A percentile compares a stretch with the other conserved stretches of the same genome.
Evolutionary conservation across 441 rosid species (phyloP).

Genomic region (Eruca vesicaria): DNA sequence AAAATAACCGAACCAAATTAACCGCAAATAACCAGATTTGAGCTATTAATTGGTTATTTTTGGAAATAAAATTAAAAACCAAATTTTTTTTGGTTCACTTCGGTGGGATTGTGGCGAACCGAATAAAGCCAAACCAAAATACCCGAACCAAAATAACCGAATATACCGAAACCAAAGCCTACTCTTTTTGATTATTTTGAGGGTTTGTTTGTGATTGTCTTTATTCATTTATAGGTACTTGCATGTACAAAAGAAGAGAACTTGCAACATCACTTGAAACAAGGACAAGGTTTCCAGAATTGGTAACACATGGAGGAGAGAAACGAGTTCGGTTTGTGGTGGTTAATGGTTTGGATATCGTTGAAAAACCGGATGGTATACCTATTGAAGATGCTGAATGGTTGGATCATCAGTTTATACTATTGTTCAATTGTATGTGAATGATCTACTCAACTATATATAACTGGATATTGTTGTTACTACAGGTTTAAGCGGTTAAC

Average conservation of each 20-base stretch:
- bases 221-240: slow-evolving; percentile 49
- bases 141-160: too few species aligned
- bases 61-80: too few species aligned
- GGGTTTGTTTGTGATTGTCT: neutral
- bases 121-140: too few species aligned
- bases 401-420: slow-evolving; percentile 38
- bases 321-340: slow-evolving; percentile 95
- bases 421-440: neutral
- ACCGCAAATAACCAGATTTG: too few species aligned
- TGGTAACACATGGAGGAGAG: slow-evolving; percentile 95
- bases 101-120: too few species aligned
- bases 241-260: slow-evolving; percentile 83
- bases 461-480: neutral
- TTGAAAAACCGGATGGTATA: slow-evolving; percentile 71
- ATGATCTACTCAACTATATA: neutral
- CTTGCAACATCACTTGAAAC: slow-evolving; percentile 92
- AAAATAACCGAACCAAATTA: too few species aligned
- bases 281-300: slow-evolving; percentile 86
- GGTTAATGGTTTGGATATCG: slow-evolving; percentile 88
- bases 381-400: slow-evolving; percentile 80
- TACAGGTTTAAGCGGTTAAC: slow-evolving; percentile 84
- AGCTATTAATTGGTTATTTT: too few species aligned
- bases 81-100: too few species aligned
- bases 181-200: neutral
- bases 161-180: too few species aligned